Conservation (phyloP, 2,329 filamentous ascomycete genomes). For the Phoma herbarum region DNA sequence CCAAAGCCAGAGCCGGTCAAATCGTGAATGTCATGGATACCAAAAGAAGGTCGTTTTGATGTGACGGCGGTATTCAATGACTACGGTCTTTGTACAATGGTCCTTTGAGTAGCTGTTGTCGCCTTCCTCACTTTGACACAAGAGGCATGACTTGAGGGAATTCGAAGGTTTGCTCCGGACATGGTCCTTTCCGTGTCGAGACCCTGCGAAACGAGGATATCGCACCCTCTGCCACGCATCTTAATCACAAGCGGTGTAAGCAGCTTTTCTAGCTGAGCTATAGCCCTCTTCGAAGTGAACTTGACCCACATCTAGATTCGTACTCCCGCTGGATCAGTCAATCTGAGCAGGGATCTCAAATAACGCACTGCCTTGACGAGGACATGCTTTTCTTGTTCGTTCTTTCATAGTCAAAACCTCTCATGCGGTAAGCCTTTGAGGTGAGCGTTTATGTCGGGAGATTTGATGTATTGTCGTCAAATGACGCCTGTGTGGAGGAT, state of each 20-base stretch:
- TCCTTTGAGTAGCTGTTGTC: too few species aligned
- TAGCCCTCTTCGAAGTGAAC: not conserved
- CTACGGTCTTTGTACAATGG: not conserved
- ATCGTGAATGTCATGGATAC: too few species aligned
- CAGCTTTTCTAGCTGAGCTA: not conserved
- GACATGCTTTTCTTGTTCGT: not conserved
- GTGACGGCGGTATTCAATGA: not conserved
- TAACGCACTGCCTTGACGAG: not conserved
- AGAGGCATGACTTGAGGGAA: not conserved
- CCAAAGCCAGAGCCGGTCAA: too few species aligned
- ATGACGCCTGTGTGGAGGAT: not conserved
- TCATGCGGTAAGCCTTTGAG: not conserved
- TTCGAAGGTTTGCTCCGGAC: not conserved
- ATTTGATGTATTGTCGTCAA: not conserved
- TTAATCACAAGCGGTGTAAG: not conserved
- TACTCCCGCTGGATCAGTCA: not conserved
- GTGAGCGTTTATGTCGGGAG: not conserved
- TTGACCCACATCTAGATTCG: not conserved
- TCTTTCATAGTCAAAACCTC: not conserved
- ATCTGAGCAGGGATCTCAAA: not conserved
- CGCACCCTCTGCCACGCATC: not conserved
- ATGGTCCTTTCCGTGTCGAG: not conserved
- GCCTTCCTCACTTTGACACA: not conserved
- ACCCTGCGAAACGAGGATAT: not conserved
- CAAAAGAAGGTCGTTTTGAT: not conserved